Conservation (phyloP, 1,284 basidiomycete species). For the Microstroma glucosiphilum region DNA sequence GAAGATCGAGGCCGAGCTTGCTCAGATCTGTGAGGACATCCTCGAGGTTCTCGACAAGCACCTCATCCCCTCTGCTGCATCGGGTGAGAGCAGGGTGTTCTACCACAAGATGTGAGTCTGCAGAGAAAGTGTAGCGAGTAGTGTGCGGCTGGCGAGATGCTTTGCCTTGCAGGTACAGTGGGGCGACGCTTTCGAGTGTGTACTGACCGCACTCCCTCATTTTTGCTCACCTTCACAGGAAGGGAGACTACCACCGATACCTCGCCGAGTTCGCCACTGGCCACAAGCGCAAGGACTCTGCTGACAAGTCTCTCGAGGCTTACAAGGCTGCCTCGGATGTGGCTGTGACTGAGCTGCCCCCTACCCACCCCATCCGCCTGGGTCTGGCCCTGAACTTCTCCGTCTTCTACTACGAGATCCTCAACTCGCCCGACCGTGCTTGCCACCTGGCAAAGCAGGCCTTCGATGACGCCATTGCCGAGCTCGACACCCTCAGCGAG, state of each 20-base stretch:
- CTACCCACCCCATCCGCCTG: slow-evolving; percentile 98
- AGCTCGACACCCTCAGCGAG: slow-evolving; percentile 98
- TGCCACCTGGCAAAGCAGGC: slow-evolving; percentile 99
- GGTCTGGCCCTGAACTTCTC: slow-evolving; percentile 99
- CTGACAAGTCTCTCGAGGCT: slow-evolving; percentile 96
- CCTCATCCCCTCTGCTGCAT: slow-evolving; percentile 94
- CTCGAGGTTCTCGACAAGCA: slow-evolving; percentile 97
- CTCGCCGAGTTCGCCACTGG: slow-evolving; percentile 98
- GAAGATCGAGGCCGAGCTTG: slow-evolving; percentile 96
- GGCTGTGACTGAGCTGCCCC: slow-evolving; percentile 92
- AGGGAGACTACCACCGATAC: slow-evolving; percentile 99
- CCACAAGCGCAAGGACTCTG: slow-evolving; percentile 95
- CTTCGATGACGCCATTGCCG: slow-evolving; percentile 98
- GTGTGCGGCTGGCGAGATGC: neutral
- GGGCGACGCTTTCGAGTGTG: neutral
- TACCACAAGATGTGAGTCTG: slow-evolving; percentile 96
- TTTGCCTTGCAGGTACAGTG: neutral
- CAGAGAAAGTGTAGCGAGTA: no score
- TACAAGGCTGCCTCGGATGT: slow-evolving; percentile 99
- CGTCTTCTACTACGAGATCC: slow-evolving; percentile 99
- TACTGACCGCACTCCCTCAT: neutral
- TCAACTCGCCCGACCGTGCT: slow-evolving; percentile 97
- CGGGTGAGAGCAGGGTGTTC: slow-evolving; percentile 99
- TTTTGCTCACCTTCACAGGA: slow-evolving; percentile 59
- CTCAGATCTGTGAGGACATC: slow-evolving; percentile 99